Base-by-base conservation (phyloP, 306 rosid species). In the Benincasa hispida region DNA sequence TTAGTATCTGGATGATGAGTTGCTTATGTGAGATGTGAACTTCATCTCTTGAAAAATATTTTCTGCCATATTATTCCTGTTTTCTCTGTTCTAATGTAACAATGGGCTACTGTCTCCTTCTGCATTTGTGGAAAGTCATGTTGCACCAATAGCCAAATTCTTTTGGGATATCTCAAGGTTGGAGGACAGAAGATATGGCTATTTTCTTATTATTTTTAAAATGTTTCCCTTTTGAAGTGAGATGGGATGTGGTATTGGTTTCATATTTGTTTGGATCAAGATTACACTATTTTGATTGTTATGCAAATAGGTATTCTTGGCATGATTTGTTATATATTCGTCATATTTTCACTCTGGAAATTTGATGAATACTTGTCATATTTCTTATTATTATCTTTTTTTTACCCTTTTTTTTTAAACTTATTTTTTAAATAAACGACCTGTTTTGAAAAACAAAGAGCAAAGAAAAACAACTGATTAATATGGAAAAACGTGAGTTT, bases 1-100 rank as follows among this genome's bases (percentile, higher is more conserved):
- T 74, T 91, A 79, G 86, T 93, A 70, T 88, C 93, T 7, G 95
- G 96, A 80, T 93, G 87, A 92, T 79, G 78, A 82, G 76, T 80
- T 24, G 8, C 57, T 5, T 24, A 69, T 6, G 24, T 25, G 39
- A 42, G 35, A 45, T 45, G 35, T 42, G n/a, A 8, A 68, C 53
- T 70, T 70, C 39, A 47, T 45, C 32, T 69, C 39, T 70, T 12
- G 14, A 18, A 47, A 47, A 9, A 35, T 25, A 22, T 42, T 14
- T 14, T 8, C 57, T 70, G 11, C 35, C 58, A 47, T 15, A 47
- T 47, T 45, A 15, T 69, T 69, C 35, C 14, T 70, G 24, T 47
- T 42, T 68, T 70, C 76, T 70, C 25, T 42, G 58, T 66, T 67
- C 18, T 67, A 67, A 39, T 67, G 32, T 21, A 39, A 67, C 74